Evolutionary conservation across 2,329 filamentous ascomycete genomes (phyloP), one percentile per base, ranked within the genome.

Genomic region (Colletotrichum gloeosporioides): DNA sequence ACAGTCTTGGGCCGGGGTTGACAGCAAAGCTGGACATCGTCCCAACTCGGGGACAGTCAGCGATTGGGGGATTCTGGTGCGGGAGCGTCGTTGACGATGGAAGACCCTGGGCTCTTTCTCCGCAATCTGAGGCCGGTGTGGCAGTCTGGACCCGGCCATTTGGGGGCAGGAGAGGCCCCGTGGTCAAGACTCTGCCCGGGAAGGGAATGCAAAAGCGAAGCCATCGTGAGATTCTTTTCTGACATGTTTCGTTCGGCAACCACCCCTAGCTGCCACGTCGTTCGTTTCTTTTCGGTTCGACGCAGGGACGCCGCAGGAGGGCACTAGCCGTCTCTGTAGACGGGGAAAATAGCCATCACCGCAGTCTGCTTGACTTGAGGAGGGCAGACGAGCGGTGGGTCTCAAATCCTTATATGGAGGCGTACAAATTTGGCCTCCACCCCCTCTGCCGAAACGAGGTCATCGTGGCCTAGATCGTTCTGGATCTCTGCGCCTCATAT

Each of bases 121-220:
- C 73, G 70, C 64, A 76, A 59, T 53, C 25, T 18, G 70, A 59
- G 59, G 55, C 25, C n/a, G 73, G 70, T 62, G 31, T 65, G 44
- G 22, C 59, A 69, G 73, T 76, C 70, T 76, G 64, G 74, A 76
- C 74, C 74, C 44, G 74, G 39, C 70, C 22, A 76, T 76, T 53
- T 32, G 34, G 65, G 59, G 13, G 59, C 31, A 61, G 44, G 53
- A 32, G 32, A 49, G 57, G 61, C 59, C 64, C 69, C 70, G 73
- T 73, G 69, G 69, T 34, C 57, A 65, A 63, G 31, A 69, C 25
- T 22, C 22, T 44, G 27, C 55, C 49, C 57, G 25, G n/a, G 70
- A 57, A 53, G 22, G 70, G 64, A 73, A 61, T 69, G 73, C 64
- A 68, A 76, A 73, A 69, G 64, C 70, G 74, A 76, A 76, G 74